A percentile compares a stretch with the other conserved stretches of the same genome.
Conservation (phyloP, 1,139 yeast genomes). For the Candida pseudoviswanathii region DNA sequence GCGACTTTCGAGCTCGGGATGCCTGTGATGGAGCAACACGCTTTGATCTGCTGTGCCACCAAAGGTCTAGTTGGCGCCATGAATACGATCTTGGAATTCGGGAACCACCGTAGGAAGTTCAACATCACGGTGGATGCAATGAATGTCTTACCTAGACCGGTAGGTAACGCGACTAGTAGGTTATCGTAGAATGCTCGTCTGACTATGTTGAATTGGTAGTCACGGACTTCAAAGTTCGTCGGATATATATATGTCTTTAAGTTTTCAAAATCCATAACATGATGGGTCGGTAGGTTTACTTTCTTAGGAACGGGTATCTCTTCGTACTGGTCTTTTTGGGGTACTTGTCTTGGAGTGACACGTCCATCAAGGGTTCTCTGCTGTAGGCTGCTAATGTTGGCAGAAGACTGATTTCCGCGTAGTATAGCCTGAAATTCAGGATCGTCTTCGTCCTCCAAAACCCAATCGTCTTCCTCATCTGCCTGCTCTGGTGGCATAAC, state of each 20-base stretch:
- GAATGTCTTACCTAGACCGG: conserved; percentile 96
- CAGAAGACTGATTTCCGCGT: conserved; percentile 1
- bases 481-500: background rate
- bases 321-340: conserved; percentile 9
- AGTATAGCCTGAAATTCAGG: conserved; percentile 17
- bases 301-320: conserved; percentile 10
- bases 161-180: conserved; percentile 86
- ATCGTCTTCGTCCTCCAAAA: conserved; percentile 19
- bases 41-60: conserved; percentile 97
- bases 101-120: conserved; percentile 86
- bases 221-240: conserved; percentile 78
- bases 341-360: background rate
- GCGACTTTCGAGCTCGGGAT: conserved; percentile 77
- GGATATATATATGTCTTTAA: conserved; percentile 73
- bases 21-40: conserved; percentile 88
- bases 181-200: conserved; percentile 72
- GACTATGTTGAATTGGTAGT: conserved; percentile 85
- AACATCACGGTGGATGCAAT: conserved; percentile 94
- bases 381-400: background rate
- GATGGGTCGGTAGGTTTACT: conserved; percentile 45
- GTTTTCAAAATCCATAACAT: conserved; percentile 43
- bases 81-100: conserved; percentile 74
- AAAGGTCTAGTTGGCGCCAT: conserved; percentile 97
- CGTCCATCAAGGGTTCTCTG: conserved; percentile 11
- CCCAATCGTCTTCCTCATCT: conserved; percentile 15